Base-by-base conservation (phyloP, 768 basidiomycete genomes). In the Lyophyllum shimeji region DNA sequence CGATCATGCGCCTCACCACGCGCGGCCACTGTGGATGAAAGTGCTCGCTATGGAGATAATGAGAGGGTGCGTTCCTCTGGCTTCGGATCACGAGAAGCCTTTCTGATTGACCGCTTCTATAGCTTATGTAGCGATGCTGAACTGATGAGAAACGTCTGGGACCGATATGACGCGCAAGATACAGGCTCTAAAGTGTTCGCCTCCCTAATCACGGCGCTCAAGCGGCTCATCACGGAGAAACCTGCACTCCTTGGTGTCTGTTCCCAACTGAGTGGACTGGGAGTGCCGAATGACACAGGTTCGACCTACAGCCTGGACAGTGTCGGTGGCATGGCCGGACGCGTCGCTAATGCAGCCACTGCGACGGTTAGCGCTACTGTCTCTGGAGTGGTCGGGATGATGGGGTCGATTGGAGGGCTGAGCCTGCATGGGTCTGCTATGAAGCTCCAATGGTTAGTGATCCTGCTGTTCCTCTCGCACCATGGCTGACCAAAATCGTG, bases 1-100 rank as follows among this genome's bases (percentile, higher is more conserved):
- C 12, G 63, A 63, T 21, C 62, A 70, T 27, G 70, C 73, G 23
- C 56, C 63, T 63, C 73, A 77, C 29, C 53, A 62, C 5, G 66
- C 74, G 6, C 80, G 85, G 25, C 90, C 93, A 0, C 69, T 77
- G 27, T 98, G 95, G 95, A 90, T 93, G 78, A 78, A 94, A 15
- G 93, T 96, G 0, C 78, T 98, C 8, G 87, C 93, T 1, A 86
- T 96, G 85, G 95, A 98, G 67, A 89, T 95, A 44, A 85, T 96
- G 75, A 78, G 95, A 68, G 95, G 93, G 87, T 90, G 63, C 34
- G 72, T 58, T 11, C 11, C 24, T 40, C 9, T 27, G 17, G 31
- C 31, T 27, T 12, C 15, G 8, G 20, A 25, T 11, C 20, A 9
- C 11, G 37, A 3, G 24, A 56, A 27, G n/a, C 18, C 34, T 50